Conservation (phyloP, 139 green algal species). For the Marvania coccoides region DNA sequence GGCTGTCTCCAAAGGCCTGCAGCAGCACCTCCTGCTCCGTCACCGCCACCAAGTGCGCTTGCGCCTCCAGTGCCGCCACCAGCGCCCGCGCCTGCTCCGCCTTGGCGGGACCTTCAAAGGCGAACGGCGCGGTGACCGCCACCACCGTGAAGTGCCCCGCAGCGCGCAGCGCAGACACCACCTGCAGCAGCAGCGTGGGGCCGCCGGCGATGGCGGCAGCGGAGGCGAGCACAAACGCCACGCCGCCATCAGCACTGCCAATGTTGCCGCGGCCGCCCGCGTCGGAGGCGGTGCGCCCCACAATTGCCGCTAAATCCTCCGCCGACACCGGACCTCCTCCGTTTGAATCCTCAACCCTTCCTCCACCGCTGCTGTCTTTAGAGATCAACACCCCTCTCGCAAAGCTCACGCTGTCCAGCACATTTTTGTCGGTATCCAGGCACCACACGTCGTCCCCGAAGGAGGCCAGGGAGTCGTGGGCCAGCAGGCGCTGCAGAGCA, state of each 20-base stretch:
- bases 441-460: constrained; percentile 29
- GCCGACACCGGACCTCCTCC: neutral
- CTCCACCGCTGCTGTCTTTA: constrained; percentile 26
- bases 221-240: constrained; percentile 56
- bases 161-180: constrained; percentile 48
- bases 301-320: constrained; percentile 19
- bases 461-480: neutral
- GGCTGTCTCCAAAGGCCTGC: constrained; percentile 20
- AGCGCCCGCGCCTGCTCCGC: constrained; percentile 51
- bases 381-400: constrained; percentile 15
- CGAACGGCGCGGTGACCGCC: constrained; percentile 63
- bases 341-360: neutral
- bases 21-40: constrained; percentile 39
- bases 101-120: constrained; percentile 60
- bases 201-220: constrained; percentile 49
- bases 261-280: constrained; percentile 40
- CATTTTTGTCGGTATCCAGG: constrained; percentile 31
- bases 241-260: constrained; percentile 14
- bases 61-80: constrained; percentile 42
- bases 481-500: constrained; percentile 42
- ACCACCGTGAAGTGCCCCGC: constrained; percentile 65
- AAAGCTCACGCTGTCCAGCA: constrained; percentile 12
- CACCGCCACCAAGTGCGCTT: constrained; percentile 55
- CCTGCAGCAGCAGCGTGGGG: constrained; percentile 34
- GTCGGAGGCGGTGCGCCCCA: constrained; percentile 31